Percentiles rank a stretch among this genome's conserved stretches.
phyloP scores from a whole-genome alignment of 805 yeast genomes.

The Isabelozyma rhagii region DNA sequence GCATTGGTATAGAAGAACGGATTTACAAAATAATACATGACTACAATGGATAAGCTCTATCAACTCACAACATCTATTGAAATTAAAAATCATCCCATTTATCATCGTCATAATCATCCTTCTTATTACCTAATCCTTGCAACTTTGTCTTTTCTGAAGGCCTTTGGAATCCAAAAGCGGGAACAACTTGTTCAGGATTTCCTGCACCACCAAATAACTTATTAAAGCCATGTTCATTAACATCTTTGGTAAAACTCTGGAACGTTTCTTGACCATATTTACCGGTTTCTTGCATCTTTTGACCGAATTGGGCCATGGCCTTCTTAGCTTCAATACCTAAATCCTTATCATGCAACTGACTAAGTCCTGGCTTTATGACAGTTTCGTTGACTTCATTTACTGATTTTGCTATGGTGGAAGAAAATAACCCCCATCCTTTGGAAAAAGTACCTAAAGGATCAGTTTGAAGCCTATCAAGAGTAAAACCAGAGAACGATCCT shows the following conservation, averaged over 20 bases:
- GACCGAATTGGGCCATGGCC: conserved; percentile 97
- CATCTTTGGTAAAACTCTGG: conserved; percentile 50
- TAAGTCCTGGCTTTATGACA: conserved; percentile 88
- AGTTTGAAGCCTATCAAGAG: conserved; percentile 63
- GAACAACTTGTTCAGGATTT: conserved; percentile 40
- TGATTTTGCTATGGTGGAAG: conserved; percentile 80
- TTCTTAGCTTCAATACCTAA: conserved; percentile 76
- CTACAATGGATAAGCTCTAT: background rate
- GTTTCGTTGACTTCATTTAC: conserved; percentile 81
- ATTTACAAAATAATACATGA: background rate
- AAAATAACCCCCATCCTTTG: conserved; percentile 93
- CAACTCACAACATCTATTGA: background rate
- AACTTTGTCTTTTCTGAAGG: conserved; percentile 60
- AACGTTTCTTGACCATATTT: conserved; percentile 69
- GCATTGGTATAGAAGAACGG: background rate
- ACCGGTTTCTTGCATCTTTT: conserved; percentile 86
- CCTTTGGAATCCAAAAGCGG: conserved; percentile 64
- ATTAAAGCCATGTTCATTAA: conserved; percentile 44
- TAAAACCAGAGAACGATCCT: conserved; percentile 53
- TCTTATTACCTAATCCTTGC: conserved; percentile 46
- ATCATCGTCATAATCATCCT: conserved; percentile 47
- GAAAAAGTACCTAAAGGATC: conserved; percentile 91
- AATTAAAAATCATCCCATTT: conserved; percentile 65
- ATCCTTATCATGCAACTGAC: conserved; percentile 74
- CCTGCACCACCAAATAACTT: conserved; percentile 57